Conservation (phyloP, 208 protist species). For the Balamuthia mandrillaris region DNA sequence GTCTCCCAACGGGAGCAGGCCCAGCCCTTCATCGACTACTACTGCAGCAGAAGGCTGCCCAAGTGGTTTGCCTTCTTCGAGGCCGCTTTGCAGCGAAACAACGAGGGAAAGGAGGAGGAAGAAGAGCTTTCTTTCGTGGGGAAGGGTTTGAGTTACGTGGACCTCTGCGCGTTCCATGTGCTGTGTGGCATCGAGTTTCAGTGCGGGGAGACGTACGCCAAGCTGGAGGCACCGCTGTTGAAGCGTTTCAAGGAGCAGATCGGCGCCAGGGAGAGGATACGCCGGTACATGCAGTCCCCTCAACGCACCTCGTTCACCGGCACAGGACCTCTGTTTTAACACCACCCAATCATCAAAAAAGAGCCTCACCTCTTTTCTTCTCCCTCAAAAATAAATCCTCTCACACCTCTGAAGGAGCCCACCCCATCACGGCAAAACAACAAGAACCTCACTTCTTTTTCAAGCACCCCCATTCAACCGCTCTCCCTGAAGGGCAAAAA, state of each 20-base stretch:
- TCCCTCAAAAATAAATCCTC: too few relatives aligned
- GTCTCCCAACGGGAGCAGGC: background rate
- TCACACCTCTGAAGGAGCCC: too few relatives aligned
- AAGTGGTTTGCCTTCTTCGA: constrained; percentile 22
- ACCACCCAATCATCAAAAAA: too few relatives aligned
- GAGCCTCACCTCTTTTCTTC: too few relatives aligned
- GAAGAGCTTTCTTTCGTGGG: too few relatives aligned
- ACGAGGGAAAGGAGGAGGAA: background rate
- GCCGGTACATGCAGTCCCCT: background rate
- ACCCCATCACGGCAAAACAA: too few relatives aligned
- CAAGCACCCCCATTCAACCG: too few relatives aligned
- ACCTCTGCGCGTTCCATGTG: background rate
- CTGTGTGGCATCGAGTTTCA: background rate
- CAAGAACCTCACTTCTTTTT: too few relatives aligned
- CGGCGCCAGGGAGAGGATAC: background rate
- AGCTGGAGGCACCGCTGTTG: background rate
- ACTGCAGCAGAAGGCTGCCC: background rate
- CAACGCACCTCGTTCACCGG: background rate
- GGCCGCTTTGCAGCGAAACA: background rate
- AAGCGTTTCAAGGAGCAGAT: background rate
- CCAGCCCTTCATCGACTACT: background rate
- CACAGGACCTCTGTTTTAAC: background rate
- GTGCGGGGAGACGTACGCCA: background rate
- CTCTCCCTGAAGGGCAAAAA: too few relatives aligned
- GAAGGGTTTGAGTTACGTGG: background rate